Evolutionary conservation across 257 asterid species (phyloP).

Genomic region (Datura wrightii): DNA sequence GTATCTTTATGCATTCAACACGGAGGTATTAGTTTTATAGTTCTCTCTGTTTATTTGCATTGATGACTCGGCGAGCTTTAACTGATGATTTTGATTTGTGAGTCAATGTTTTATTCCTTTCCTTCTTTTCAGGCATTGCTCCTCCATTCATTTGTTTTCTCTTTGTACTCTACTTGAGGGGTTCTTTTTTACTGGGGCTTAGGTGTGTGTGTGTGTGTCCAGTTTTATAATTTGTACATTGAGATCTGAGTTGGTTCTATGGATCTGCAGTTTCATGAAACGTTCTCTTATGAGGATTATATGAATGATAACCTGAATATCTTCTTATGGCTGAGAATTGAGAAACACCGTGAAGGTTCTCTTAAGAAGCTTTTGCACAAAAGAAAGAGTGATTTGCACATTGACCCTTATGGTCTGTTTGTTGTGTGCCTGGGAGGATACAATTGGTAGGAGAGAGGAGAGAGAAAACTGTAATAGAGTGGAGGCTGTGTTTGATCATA

Average conservation of each 20-base stretch:
- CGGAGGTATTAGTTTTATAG: not conserved
- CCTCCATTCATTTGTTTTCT: not conserved
- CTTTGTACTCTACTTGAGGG: not conserved
- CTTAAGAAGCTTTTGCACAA: not conserved
- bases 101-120: not conserved
- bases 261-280: slow-evolving; percentile 22
- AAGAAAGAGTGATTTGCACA: not conserved
- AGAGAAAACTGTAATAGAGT: not conserved
- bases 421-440: not conserved
- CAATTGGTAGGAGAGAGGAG: not conserved
- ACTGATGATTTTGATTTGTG: not conserved
- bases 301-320: not conserved
- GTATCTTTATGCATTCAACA: not conserved
- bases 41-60: not conserved
- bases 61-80: not conserved
- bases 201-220: not conserved
- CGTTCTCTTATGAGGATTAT: not conserved
- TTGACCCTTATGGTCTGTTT: not conserved
- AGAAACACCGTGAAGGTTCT: slow-evolving; percentile 22
- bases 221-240: not conserved
- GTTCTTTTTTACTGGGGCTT: not conserved
- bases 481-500: slow-evolving; percentile 13
- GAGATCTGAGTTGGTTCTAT: not conserved
- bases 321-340: not conserved
- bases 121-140: not conserved